phyloP scores from a whole-genome alignment of 2,329 filamentous ascomycete species.

The Scedosporium apiospermum region DNA sequence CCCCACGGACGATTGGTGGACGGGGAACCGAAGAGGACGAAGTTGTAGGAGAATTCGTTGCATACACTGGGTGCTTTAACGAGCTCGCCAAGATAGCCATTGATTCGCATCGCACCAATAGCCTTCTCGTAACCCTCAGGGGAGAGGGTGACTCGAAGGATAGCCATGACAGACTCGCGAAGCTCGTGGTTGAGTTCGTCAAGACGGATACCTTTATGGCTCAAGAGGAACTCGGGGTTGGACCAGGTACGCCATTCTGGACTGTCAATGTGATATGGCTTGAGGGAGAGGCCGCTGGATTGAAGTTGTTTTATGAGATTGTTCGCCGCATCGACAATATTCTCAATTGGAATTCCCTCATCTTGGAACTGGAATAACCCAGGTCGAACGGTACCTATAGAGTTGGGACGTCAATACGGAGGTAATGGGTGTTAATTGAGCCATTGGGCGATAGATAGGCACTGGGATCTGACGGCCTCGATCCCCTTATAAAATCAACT shows the following conservation, averaged over 20 bases:
- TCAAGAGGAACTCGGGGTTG: slow-evolving; percentile 65
- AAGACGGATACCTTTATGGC: slow-evolving; percentile 59
- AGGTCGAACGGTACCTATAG: slow-evolving; percentile 36
- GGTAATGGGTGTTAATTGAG: too few relatives aligned
- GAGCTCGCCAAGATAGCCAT: slow-evolving; percentile 64
- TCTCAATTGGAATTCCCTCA: slow-evolving; percentile 49
- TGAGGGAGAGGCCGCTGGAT: slow-evolving; percentile 6
- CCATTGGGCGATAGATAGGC: too few relatives aligned
- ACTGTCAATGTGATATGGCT: slow-evolving; percentile 55
- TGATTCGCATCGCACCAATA: slow-evolving; percentile 60
- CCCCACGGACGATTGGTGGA: slow-evolving; percentile 55
- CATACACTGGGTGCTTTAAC: slow-evolving; percentile 52
- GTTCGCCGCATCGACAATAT: slow-evolving; percentile 44
- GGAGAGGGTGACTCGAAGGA: slow-evolving; percentile 52
- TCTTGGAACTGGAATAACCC: slow-evolving; percentile 52
- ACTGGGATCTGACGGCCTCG: too few relatives aligned
- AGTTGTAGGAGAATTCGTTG: slow-evolving; percentile 71
- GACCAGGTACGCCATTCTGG: slow-evolving; percentile 62
- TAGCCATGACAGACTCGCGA: slow-evolving; percentile 38
- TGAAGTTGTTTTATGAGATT: slow-evolving; percentile 35
- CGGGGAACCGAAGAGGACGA: slow-evolving; percentile 58
- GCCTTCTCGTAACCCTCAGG: slow-evolving; percentile 65
- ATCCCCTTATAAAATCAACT: too few relatives aligned
- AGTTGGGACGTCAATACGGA: neutral
- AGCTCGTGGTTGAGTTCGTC: slow-evolving; percentile 43